Conservation (phyloP, 495 filamentous ascomycete species). For the Hyaloscypha variabilis region DNA sequence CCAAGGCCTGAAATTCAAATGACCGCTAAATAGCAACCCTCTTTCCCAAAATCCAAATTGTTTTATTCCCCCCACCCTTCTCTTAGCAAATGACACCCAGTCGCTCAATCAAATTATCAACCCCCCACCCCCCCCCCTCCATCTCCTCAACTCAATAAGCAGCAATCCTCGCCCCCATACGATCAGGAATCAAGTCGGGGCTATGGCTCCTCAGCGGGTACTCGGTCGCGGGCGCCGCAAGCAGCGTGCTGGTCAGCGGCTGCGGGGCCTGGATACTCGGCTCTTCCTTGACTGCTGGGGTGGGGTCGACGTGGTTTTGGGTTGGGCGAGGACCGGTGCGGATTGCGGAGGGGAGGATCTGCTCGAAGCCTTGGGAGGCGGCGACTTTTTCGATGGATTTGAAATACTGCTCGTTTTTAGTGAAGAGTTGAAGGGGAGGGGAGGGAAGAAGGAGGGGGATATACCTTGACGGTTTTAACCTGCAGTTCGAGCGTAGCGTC, state of each 20-base stretch:
- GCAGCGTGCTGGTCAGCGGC: constrained; percentile 42
- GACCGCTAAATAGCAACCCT: no score
- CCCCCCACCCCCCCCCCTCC: not conserved
- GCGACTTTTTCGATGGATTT: constrained; percentile 68
- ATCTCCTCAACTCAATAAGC: constrained; percentile 18
- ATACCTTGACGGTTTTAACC: constrained; percentile 83
- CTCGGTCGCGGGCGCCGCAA: constrained; percentile 49
- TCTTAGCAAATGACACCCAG: no score
- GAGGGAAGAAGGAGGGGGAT: not conserved
- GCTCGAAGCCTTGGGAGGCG: constrained; percentile 56
- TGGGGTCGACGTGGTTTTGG: constrained; percentile 18
- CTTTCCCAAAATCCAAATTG: no score
- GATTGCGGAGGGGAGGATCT: constrained; percentile 55
- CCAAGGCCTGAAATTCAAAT: no score
- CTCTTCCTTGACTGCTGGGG: constrained; percentile 37
- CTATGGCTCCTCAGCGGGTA: constrained; percentile 51
- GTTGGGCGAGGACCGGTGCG: constrained; percentile 35
- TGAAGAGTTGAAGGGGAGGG: not conserved
- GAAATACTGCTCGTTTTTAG: constrained; percentile 55
- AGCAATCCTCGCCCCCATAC: constrained; percentile 53
- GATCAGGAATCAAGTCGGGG: constrained; percentile 64
- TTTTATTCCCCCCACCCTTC: no score
- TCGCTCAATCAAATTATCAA: no score
- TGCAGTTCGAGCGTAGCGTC: constrained; percentile 82
- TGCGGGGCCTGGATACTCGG: constrained; percentile 46